These are phyloP conservation scores for Decorospora gaudefroyi DNA, from an alignment of 2,329 filamentous ascomycete genomes.

Conservation along the genomic window DNA sequence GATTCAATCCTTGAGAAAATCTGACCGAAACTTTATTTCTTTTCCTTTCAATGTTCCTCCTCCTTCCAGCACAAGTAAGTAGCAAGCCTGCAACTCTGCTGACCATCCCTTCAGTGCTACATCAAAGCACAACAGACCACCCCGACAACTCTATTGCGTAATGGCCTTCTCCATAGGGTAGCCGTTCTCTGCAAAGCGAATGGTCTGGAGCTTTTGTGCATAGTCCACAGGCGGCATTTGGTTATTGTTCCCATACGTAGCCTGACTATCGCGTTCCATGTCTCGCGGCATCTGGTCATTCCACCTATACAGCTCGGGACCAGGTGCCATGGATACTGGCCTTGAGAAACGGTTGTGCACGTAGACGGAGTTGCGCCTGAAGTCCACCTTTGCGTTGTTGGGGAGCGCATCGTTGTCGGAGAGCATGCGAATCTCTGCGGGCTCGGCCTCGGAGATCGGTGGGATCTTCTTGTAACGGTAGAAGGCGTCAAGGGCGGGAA, in stretches of 20 bases:
- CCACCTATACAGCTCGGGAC: constrained; percentile 15
- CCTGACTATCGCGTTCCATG: constrained; percentile 7
- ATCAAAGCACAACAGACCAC: no score
- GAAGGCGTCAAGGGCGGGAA: constrained; percentile 51
- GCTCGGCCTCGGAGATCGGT: constrained; percentile 49
- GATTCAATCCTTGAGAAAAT: no score
- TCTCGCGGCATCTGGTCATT: constrained; percentile 5
- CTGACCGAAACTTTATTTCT: no score
- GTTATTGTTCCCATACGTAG: constrained; percentile 1
- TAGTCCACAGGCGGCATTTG: background rate
- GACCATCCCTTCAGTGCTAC: no score
- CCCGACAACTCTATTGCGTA: no score
- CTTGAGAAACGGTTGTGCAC: constrained; percentile 56
- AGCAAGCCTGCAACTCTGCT: no score
- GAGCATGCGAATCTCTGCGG: constrained; percentile 39
- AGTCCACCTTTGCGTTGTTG: constrained; percentile 50
- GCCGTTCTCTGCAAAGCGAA: no score
- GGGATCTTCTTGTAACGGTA: constrained; percentile 50
- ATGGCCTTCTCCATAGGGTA: no score
- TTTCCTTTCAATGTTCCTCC: no score
- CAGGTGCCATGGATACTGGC: constrained; percentile 15
- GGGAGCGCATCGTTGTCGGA: constrained; percentile 46
- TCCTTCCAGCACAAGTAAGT: no score
- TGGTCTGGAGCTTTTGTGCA: constrained; percentile 4
- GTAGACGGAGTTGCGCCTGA: constrained; percentile 40